Evolutionary conservation across 257 asterid species (phyloP), one percentile per base, ranked within the genome.

Genomic region (Solanum arcanum): DNA sequence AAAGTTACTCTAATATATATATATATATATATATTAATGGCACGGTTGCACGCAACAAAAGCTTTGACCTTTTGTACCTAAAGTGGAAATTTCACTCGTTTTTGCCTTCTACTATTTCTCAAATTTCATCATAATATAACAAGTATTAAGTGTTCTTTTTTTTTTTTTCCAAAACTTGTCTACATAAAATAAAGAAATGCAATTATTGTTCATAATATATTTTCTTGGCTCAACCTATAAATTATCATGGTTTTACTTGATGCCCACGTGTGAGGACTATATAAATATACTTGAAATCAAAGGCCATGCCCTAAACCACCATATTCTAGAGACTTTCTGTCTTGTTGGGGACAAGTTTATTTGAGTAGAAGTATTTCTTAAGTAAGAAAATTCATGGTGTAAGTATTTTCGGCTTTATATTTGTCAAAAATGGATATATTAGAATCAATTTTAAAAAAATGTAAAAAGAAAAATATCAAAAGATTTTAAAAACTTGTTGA

Each of bases 11-110:
- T 89, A 88, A 21, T 86, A 86, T 33, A 33, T 33, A 31, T 86
- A 86, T 27, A 29, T 29, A 29, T 29, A 29, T 88, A 21, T 87
- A 86, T 88, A 85, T 84, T 86, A 86, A 89, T 89, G 73, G 56
- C 89, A 87, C 93, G 91, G 91, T 92, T 92, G 97, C 98, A 96
- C 96, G 95, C 96, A 93, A 92, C 88, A 89, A 92, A 96, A 94
- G 94, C 78, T 87, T 85, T 86, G 86, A 89, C 88, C 90, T 90
- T 90, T 88, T 85, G 85, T 87, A 62, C 70, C 92, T 27, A 76
- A 87, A 90, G 90, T 90, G 56, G 21, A 35, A 46, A 56, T 86
- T 35, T 86, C 72, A 70, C 87, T 59, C 68, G 77, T 83, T 76
- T 49, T 35, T 75, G n/a, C 16, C 74, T 44, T 9, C 1, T 66